Evolutionary conservation across 1,284 basidiomycete genomes (phyloP).

Genomic region (Cutaneotrichosporon arboriforme): DNA sequence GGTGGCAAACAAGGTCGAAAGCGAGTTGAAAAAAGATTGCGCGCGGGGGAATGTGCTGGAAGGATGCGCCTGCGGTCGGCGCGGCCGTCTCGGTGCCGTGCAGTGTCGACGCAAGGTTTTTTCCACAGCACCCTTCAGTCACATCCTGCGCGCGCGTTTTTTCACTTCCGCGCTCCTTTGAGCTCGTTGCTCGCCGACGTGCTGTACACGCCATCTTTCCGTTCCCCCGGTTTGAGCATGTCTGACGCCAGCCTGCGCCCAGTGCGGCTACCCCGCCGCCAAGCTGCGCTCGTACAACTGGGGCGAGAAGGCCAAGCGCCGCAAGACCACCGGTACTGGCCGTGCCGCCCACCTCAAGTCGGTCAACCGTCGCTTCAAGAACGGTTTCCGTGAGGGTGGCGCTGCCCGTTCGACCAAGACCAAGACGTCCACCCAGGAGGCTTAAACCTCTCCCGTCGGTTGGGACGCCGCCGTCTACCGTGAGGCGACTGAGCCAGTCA

Average conservation of each 20-base stretch:
- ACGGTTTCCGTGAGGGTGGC: constrained; percentile 83
- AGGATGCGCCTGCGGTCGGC: not conserved
- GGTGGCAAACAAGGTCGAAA: not conserved
- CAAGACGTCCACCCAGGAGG: constrained; percentile 14
- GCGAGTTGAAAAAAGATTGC: too few relatives aligned
- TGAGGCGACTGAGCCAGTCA: too few relatives aligned
- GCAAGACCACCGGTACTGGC: constrained; percentile 95
- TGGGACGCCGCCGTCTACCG: not conserved
- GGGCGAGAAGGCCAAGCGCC: constrained; percentile 97
- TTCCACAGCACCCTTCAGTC: too few relatives aligned
- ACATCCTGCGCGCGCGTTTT: too few relatives aligned
- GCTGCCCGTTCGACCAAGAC: constrained; percentile 52
- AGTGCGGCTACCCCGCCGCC: constrained; percentile 93
- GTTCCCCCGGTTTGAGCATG: not conserved
- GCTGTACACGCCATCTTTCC: not conserved
- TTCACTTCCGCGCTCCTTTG: not conserved
- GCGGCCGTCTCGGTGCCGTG: not conserved
- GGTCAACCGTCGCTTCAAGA: constrained; percentile 92
- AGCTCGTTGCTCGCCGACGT: not conserved
- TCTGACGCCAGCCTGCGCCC: constrained; percentile 67
- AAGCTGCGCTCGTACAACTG: constrained; percentile 96
- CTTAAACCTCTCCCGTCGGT: not conserved
- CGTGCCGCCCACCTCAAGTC: constrained; percentile 92
- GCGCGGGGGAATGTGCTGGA: not conserved
- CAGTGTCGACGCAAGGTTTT: not conserved